Conservation (phyloP, 257 asterid genomes). For the Rehmannia glutinosa region DNA sequence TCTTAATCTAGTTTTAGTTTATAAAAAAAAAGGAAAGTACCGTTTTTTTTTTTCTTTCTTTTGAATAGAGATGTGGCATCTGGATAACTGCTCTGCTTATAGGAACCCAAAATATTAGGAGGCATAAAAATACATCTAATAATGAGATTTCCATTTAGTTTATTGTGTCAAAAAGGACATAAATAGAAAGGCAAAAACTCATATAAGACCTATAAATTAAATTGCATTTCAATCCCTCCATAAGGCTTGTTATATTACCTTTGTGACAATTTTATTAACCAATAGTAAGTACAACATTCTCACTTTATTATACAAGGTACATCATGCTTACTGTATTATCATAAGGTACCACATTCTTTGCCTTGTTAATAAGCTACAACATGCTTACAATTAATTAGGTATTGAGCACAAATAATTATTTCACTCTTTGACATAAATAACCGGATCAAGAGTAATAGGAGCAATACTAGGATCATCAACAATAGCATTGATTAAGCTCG, state of each 20-base stretch:
- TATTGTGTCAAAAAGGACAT: too few relatives aligned
- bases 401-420: neutral
- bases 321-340: neutral
- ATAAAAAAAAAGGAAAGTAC: too few relatives aligned
- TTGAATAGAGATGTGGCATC: too few relatives aligned
- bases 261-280: neutral
- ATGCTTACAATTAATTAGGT: neutral
- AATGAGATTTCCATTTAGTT: too few relatives aligned
- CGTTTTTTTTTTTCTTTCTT: too few relatives aligned
- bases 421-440: constrained; percentile 19
- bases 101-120: too few relatives aligned
- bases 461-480: constrained; percentile 36
- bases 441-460: constrained; percentile 47
- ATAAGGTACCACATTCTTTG: neutral
- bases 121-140: too few relatives aligned
- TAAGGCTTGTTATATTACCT: neutral
- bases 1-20: too few relatives aligned
- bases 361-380: neutral
- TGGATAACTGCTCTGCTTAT: too few relatives aligned
- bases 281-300: neutral
- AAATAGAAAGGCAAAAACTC: too few relatives aligned
- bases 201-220: too few relatives aligned
- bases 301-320: neutral
- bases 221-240: too few relatives aligned
- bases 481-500: constrained; percentile 27